A percentile compares a stretch with the other conserved stretches of the same genome.
phyloP scores from a whole-genome alignment of 108 stramenopile genomes.

The Skeletonema potamos region DNA sequence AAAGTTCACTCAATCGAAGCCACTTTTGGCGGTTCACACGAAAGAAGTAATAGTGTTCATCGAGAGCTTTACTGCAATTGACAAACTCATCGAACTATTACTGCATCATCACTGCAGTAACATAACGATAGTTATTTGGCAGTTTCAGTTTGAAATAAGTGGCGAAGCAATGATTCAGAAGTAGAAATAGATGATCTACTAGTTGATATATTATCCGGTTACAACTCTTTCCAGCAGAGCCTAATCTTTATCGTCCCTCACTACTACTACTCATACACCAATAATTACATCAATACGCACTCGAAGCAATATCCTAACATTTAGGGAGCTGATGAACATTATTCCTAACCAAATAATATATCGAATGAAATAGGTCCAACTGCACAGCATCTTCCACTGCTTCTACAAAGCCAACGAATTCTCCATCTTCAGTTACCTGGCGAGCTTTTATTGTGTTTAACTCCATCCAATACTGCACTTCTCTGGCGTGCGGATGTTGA shows the following conservation, averaged over 20 bases:
- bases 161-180: too few species aligned
- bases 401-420: background rate
- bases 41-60: too few species aligned
- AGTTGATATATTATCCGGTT: too few species aligned
- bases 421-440: background rate
- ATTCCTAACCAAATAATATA: background rate
- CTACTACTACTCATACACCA: background rate
- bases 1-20: too few species aligned
- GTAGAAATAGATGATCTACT: too few species aligned
- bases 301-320: background rate
- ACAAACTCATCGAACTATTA: too few species aligned
- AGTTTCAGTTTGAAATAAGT: too few species aligned
- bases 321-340: background rate
- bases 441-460: background rate
- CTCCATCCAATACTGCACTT: constrained; percentile 1
- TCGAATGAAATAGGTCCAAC: background rate
- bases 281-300: background rate
- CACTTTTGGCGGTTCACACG: too few species aligned
- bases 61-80: too few species aligned
- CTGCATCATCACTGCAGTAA: too few species aligned
- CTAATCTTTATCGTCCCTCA: background rate
- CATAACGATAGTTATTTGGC: too few species aligned
- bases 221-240: too few species aligned
- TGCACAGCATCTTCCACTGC: background rate
- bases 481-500: background rate